These are phyloP conservation scores for Dichotomopilus funicola DNA, from an alignment of 2,329 filamentous ascomycete species.

Conservation along the genomic window DNA sequence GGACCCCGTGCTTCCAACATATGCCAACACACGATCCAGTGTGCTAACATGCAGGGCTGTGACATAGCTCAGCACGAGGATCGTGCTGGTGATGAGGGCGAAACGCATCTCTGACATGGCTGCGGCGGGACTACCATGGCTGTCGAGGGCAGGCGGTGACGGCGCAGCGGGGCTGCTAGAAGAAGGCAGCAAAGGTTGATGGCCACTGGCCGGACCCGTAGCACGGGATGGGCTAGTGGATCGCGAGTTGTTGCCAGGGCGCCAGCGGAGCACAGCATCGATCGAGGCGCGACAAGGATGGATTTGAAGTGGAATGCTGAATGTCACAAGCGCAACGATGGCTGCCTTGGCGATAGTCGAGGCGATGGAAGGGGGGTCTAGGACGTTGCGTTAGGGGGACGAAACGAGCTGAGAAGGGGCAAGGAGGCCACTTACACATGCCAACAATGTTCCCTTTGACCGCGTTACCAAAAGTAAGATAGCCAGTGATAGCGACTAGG, in stretches of 20 bases:
- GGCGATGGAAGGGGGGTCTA: slow-evolving; percentile 64
- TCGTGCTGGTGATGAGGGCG: slow-evolving; percentile 77
- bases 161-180: not conserved
- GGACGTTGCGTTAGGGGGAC: slow-evolving; percentile 5
- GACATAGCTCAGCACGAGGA: slow-evolving; percentile 78
- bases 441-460: slow-evolving; percentile 89
- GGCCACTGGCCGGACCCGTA: slow-evolving; percentile 30
- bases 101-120: slow-evolving; percentile 83
- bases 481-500: slow-evolving; percentile 88
- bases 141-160: slow-evolving; percentile 32
- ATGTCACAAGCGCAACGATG: slow-evolving; percentile 92
- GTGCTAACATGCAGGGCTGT: slow-evolving; percentile 87
- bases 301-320: slow-evolving; percentile 91
- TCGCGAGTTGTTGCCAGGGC: slow-evolving; percentile 41
- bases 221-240: slow-evolving; percentile 31
- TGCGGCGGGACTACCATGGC: slow-evolving; percentile 48
- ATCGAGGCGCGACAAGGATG: slow-evolving; percentile 94
- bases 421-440: slow-evolving; percentile 61
- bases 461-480: slow-evolving; percentile 87
- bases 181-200: slow-evolving; percentile 38
- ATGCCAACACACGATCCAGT: slow-evolving; percentile 85
- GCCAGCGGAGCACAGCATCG: slow-evolving; percentile 91
- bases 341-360: slow-evolving; percentile 92
- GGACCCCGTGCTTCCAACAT: slow-evolving; percentile 88
- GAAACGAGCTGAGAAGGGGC: slow-evolving; percentile 5